A percentile compares a stretch with the other conserved stretches of the same genome.
Evolutionary conservation across 768 basidiomycete genomes (phyloP).

Genomic region (Pleurotus sapidus): DNA sequence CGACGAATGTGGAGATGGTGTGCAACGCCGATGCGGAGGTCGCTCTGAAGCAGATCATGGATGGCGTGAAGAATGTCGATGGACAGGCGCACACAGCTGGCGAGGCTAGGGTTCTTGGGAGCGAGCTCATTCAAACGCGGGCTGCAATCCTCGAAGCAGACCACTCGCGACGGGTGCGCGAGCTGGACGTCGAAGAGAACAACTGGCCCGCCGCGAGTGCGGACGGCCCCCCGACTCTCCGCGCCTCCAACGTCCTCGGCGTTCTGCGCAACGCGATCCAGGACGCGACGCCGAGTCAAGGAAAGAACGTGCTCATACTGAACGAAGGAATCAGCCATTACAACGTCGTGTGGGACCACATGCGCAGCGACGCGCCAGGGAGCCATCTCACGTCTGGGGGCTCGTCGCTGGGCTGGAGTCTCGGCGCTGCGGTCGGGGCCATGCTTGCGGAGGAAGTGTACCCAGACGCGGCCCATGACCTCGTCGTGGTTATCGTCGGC

Average conservation of each 20-base stretch:
- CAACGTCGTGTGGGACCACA: constrained; percentile 52
- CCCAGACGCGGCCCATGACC: constrained; percentile 35
- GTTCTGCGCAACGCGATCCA: constrained; percentile 41
- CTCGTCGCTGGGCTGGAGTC: constrained; percentile 64
- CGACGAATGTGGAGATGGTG: constrained; percentile 52
- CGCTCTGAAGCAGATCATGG: constrained; percentile 48
- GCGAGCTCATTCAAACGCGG: constrained; percentile 13
- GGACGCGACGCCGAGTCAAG: constrained; percentile 34
- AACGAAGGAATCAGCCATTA: constrained; percentile 67
- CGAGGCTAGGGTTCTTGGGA: constrained; percentile 8
- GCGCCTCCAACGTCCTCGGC: constrained; percentile 47
- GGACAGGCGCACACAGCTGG: constrained; percentile 8
- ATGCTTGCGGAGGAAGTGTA: constrained; percentile 36
- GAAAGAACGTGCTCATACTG: constrained; percentile 41
- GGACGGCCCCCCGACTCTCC: constrained; percentile 20
- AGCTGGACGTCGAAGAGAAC: constrained; percentile 28
- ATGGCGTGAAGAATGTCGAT: constrained; percentile 26
- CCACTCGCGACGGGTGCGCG: constrained; percentile 15
- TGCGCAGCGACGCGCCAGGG: constrained; percentile 49
- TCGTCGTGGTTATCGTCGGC: constrained; percentile 59
- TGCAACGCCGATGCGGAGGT: constrained; percentile 54
- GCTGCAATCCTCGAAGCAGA: constrained; percentile 5
- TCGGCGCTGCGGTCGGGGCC: constrained; percentile 64
- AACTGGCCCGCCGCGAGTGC: constrained; percentile 11
- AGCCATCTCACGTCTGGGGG: constrained; percentile 56